Evolutionary conservation across 129 eudicot genomes (phyloP).

Genomic region (Dittrichia graveolens): DNA sequence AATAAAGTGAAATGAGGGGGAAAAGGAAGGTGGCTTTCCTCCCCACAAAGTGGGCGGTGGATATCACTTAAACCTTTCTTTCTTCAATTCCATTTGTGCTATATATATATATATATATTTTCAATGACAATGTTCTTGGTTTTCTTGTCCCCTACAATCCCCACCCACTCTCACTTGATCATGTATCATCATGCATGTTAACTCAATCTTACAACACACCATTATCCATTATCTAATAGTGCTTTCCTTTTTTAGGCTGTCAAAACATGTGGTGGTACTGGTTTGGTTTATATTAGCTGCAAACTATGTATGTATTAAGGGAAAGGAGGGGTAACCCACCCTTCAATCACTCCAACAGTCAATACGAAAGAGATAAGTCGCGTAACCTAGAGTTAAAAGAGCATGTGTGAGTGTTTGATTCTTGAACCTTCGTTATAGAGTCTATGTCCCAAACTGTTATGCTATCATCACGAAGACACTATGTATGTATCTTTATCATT

Average conservation of each 20-base stretch:
- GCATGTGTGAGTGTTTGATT: too few relatives aligned
- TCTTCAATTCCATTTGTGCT: constrained; percentile 24
- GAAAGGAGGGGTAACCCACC: too few relatives aligned
- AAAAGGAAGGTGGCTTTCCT: constrained; percentile 32
- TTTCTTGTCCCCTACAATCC: constrained; percentile 46
- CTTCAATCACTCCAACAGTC: too few relatives aligned
- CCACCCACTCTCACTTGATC: background rate
- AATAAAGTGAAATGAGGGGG: constrained; percentile 33
- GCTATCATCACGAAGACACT: too few relatives aligned
- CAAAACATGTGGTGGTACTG: constrained; percentile 40
- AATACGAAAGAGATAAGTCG: too few relatives aligned
- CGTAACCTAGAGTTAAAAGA: too few relatives aligned
- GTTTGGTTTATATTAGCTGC: constrained; percentile 9
- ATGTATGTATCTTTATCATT: too few relatives aligned
- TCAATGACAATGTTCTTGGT: constrained; percentile 49
- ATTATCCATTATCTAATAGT: constrained; percentile 25
- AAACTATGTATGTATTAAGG: background rate
- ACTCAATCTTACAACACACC: constrained; percentile 24
- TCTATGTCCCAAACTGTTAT: too few relatives aligned
- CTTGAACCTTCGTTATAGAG: too few relatives aligned
- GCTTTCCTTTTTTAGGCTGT: constrained; percentile 28
- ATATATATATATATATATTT: constrained; percentile 18
- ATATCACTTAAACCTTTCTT: constrained; percentile 23
- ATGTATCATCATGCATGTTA: constrained; percentile 14
- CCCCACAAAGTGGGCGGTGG: constrained; percentile 58